phyloP scores from a whole-genome alignment of 768 basidiomycete genomes.

The Scleroderma bovista region DNA sequence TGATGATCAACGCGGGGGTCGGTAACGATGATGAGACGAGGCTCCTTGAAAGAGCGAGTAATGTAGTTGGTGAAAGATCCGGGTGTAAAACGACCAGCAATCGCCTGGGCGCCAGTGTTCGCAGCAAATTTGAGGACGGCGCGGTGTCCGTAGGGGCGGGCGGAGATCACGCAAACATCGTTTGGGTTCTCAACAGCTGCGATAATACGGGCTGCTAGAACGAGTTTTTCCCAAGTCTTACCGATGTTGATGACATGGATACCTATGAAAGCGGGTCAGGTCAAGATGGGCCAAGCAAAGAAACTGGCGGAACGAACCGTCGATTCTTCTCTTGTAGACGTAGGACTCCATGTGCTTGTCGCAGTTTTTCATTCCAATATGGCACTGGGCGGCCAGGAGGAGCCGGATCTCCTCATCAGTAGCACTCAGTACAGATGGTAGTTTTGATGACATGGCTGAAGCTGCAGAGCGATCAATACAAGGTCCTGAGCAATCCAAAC shows the following conservation, averaged over 20 bases:
- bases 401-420: conserved; percentile 98
- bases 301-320: conserved; percentile 57
- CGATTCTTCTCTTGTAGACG: conserved; percentile 93
- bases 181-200: conserved; percentile 97
- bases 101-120: conserved; percentile 97
- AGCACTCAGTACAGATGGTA: conserved; percentile 87
- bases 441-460: conserved; percentile 71
- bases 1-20: conserved; percentile 99
- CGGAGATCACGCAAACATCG: conserved; percentile 97
- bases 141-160: conserved; percentile 98
- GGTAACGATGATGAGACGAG: conserved; percentile 95
- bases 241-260: conserved; percentile 97
- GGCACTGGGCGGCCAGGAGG: conserved; percentile 91
- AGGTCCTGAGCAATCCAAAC: conserved; percentile 23
- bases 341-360: conserved; percentile 99
- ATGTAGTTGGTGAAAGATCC: conserved; percentile 99
- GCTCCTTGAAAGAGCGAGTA: conserved; percentile 99
- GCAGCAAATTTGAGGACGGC: conserved; percentile 98
- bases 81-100: conserved; percentile 98
- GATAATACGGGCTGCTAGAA: conserved; percentile 95
- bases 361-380: conserved; percentile 98
- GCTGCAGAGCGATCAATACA: conserved; percentile 27
- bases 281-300: conserved; percentile 9
- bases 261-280: conserved; percentile 42
- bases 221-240: conserved; percentile 99